Percentiles rank a stretch among this genome's conserved stretches.
These are phyloP conservation scores for Xylaria venustula DNA, from an alignment of 495 filamentous ascomycete genomes.

Conservation along the genomic window DNA sequence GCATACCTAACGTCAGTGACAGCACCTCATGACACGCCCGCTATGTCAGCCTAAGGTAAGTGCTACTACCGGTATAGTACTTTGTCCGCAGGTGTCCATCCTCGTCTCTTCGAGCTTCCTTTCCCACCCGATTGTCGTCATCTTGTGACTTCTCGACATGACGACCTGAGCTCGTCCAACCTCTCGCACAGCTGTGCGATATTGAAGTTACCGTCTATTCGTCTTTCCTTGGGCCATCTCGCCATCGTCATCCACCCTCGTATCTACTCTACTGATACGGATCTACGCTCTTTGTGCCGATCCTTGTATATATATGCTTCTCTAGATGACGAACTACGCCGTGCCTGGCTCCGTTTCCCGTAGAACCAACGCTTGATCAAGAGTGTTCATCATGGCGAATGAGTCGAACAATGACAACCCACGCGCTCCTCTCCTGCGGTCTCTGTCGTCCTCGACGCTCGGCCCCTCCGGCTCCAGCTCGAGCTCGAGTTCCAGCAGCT, in stretches of 20 bases:
- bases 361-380: background rate
- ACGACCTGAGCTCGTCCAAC: background rate
- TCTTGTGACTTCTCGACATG: background rate
- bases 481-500: constrained; percentile 32
- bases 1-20: too few species aligned
- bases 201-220: background rate
- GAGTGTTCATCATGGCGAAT: constrained; percentile 7
- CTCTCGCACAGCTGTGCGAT: background rate
- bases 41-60: too few species aligned
- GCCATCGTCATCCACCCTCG: too few species aligned
- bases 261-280: background rate
- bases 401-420: constrained; percentile 19
- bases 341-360: background rate
- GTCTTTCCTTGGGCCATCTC: background rate
- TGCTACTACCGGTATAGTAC: too few species aligned
- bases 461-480: constrained; percentile 27
- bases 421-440: constrained; percentile 32
- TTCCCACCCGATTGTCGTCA: too few species aligned
- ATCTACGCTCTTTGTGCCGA: background rate
- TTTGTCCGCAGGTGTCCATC: too few species aligned
- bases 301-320: background rate
- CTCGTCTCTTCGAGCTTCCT: too few species aligned
- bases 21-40: too few species aligned
- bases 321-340: background rate
- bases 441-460: constrained; percentile 31